These are phyloP conservation scores for Pythium vanterpoolii DNA, from an alignment of 352 stramenopile species.

Conservation along the genomic window DNA sequence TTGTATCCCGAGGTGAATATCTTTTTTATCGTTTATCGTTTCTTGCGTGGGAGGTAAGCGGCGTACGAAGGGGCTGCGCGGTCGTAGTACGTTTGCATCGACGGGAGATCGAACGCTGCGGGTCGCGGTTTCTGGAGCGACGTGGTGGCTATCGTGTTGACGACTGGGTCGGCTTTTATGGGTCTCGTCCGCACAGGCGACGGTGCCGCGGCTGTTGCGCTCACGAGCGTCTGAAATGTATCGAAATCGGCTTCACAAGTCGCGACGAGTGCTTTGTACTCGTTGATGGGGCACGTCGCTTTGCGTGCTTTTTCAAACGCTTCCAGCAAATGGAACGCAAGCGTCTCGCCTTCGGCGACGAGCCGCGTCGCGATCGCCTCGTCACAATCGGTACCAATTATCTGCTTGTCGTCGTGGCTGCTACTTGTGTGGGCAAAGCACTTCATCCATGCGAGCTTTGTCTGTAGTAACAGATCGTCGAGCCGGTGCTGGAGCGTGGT, in stretches of 20 bases:
- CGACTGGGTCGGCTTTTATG: neutral
- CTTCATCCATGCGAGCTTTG: conserved; percentile 64
- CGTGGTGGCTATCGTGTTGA: neutral
- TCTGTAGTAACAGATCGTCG: conserved; percentile 37
- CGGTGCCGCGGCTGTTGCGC: conserved; percentile 15
- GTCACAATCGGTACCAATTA: neutral
- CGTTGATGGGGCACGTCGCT: conserved; percentile 29
- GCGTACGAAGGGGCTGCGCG: conserved; percentile 58
- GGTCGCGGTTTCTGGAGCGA: conserved; percentile 1
- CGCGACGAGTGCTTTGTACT: conserved; percentile 48
- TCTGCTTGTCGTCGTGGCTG: neutral
- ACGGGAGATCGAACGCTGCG: conserved; percentile 50
- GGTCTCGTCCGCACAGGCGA: conserved; percentile 15
- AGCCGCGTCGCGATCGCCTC: conserved; percentile 25
- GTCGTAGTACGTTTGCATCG: conserved; percentile 66
- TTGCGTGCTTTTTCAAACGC: conserved; percentile 39
- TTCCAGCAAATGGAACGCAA: conserved; percentile 35
- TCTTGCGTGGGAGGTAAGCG: conserved; percentile 39
- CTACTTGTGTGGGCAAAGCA: conserved; percentile 31
- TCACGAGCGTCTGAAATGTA: conserved; percentile 39
- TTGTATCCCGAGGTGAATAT: neutral
- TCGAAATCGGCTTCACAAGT: conserved; percentile 34
- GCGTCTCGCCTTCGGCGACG: conserved; percentile 38
- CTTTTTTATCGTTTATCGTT: neutral
- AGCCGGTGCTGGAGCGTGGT: conserved; percentile 37